Evolutionary conservation across 176 grass and related monocot genomes (phyloP).

Genomic region (Pharus latifolius): DNA sequence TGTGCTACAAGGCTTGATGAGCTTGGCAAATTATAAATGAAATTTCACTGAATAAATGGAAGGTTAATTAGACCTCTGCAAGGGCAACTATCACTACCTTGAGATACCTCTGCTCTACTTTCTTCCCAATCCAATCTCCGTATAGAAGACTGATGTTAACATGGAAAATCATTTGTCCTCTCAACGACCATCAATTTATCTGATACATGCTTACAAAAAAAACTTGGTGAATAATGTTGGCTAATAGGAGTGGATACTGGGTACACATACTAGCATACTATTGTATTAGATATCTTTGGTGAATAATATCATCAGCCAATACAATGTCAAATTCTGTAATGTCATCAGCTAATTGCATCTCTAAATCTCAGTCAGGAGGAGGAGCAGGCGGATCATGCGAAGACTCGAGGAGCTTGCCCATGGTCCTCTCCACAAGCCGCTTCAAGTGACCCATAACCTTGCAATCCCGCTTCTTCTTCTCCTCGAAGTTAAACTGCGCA

Average conservation of each 20-base stretch:
- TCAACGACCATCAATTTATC: neutral
- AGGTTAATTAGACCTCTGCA: neutral
- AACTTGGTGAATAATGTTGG: neutral
- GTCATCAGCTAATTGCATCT: no score
- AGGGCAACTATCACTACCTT: neutral
- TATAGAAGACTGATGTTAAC: no score
- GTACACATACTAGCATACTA: no score
- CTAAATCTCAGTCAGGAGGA: no score
- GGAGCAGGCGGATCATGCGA: conserved; percentile 27
- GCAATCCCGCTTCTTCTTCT: conserved; percentile 39
- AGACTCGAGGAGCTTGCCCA: conserved; percentile 21
- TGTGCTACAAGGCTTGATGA: neutral
- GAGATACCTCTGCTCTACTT: no score
- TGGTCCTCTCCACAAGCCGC: conserved; percentile 33
- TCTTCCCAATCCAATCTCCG: neutral
- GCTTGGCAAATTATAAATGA: neutral
- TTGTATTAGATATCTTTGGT: no score
- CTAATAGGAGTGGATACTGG: no score
- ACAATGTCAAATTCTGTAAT: neutral
- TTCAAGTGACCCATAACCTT: conserved; percentile 48
- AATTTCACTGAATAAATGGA: neutral
- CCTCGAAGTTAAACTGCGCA: conserved; percentile 50
- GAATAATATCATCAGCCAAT: neutral
- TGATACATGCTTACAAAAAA: neutral
- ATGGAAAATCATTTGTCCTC: neutral